phyloP scores from a whole-genome alignment of 768 basidiomycete species.

The Chalciporus sphaerocephalus region DNA sequence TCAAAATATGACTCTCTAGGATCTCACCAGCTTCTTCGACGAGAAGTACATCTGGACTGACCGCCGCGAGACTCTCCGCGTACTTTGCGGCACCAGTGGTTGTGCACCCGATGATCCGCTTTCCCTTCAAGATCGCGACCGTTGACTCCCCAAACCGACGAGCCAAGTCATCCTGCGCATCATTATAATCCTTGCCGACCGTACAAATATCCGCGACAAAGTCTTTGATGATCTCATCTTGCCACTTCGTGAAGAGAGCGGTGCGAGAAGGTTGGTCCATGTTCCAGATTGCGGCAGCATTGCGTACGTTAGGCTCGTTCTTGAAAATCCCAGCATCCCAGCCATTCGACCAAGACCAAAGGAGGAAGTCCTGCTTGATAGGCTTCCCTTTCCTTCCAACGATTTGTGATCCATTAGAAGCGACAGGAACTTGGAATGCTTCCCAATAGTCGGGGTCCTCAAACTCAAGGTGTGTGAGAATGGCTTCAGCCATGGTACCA shows the following conservation, averaged over 20 bases:
- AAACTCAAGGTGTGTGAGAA: conserved; percentile 50
- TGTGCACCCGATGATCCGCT: conserved; percentile 64
- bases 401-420: conserved; percentile 39
- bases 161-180: conserved; percentile 32
- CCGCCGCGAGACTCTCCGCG: conserved; percentile 41
- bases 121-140: conserved; percentile 36
- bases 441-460: conserved; percentile 41
- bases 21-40: conserved; percentile 77
- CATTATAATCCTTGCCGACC: conserved; percentile 40
- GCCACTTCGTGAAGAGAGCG: conserved; percentile 33
- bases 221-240: conserved; percentile 32
- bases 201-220: conserved; percentile 33
- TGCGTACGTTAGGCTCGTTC: conserved; percentile 19
- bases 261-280: conserved; percentile 33
- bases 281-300: conserved; percentile 34
- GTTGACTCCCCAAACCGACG: conserved; percentile 36
- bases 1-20: conserved; percentile 62
- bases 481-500: conserved; percentile 20
- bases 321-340: conserved; percentile 42
- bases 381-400: conserved; percentile 40
- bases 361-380: conserved; percentile 38
- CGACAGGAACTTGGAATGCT: conserved; percentile 44
- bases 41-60: conserved; percentile 49
- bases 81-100: conserved; percentile 71
- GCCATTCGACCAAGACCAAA: conserved; percentile 46